Evolutionary conservation across 1,139 yeast species (phyloP).

Genomic region (Debaryomyces subglobosus): DNA sequence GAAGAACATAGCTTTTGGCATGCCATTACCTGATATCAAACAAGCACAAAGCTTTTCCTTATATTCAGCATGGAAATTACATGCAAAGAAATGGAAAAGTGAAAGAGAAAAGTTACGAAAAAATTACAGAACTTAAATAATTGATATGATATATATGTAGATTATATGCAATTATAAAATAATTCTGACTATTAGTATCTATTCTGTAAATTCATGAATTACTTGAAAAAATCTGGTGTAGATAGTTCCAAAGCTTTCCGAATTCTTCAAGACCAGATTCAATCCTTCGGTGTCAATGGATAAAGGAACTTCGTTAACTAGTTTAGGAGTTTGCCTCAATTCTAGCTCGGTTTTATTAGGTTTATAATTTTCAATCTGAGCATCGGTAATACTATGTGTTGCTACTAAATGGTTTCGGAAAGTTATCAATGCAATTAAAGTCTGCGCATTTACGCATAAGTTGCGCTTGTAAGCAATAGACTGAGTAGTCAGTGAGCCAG

Average conservation of each 20-base stretch:
- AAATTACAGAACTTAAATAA: slow-evolving; percentile 3
- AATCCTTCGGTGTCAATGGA: slow-evolving; percentile 13
- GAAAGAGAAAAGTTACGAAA: slow-evolving; percentile 10
- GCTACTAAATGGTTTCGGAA: slow-evolving; percentile 25
- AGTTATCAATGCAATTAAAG: slow-evolving; percentile 24
- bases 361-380: slow-evolving; percentile 25
- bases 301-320: slow-evolving; percentile 13
- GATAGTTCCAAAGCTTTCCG: slow-evolving; percentile 14
- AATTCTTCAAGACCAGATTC: slow-evolving; percentile 11
- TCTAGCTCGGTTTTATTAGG: slow-evolving; percentile 32
- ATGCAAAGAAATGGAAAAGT: slow-evolving; percentile 10
- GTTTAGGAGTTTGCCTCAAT: slow-evolving; percentile 25
- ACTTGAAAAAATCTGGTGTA: slow-evolving; percentile 16
- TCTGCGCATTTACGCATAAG: slow-evolving; percentile 22
- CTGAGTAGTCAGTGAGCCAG: neutral
- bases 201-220: slow-evolving; percentile 15
- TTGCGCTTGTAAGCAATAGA: slow-evolving; percentile 7
- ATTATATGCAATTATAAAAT: neutral
- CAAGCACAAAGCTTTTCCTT: slow-evolving; percentile 8
- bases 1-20: slow-evolving; percentile 14
- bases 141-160: neutral
- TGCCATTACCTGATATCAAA: slow-evolving; percentile 7
- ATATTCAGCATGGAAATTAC: slow-evolving; percentile 11
- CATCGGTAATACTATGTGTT: slow-evolving; percentile 25
- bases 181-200: neutral